phyloP scores from a whole-genome alignment of 441 rosid species.

The Gossypium schwendimanii region DNA sequence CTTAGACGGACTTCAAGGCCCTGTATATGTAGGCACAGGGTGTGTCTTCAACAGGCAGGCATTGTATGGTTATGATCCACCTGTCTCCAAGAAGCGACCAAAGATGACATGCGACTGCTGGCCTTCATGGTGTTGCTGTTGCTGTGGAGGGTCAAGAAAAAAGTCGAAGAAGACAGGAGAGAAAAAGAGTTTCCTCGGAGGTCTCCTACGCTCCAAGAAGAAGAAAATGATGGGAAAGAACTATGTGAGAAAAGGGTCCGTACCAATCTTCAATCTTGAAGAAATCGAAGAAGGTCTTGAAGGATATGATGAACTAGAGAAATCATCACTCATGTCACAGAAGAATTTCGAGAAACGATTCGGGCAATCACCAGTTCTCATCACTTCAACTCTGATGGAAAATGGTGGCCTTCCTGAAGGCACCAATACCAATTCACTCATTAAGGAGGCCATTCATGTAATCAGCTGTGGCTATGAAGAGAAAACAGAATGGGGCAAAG shows the following conservation, averaged over 20 bases:
- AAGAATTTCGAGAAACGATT: conserved; percentile 80
- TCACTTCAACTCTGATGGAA: conserved; percentile 86
- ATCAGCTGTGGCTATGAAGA: conserved; percentile 87
- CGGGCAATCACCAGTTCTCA: conserved; percentile 80
- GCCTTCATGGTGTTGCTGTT: conserved; percentile 83
- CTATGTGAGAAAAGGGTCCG: conserved; percentile 54
- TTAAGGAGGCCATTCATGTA: conserved; percentile 91
- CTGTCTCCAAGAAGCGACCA: conserved; percentile 60
- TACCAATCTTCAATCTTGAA: conserved; percentile 59
- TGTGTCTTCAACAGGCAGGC: conserved; percentile 69
- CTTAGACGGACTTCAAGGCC: conserved; percentile 77
- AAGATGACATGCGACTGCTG: conserved; percentile 92
- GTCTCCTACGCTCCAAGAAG: conserved; percentile 41
- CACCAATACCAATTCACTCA: conserved; percentile 50
- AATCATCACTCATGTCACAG: conserved; percentile 81
- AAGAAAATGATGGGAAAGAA: conserved; percentile 54
- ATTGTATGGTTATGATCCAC: conserved; percentile 60
- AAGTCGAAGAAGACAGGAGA: conserved; percentile 62
- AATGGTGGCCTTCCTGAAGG: conserved; percentile 87
- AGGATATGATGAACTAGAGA: conserved; percentile 81
- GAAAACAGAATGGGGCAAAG: conserved; percentile 97
- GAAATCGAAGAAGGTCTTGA: conserved; percentile 84
- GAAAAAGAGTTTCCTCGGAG: conserved; percentile 40
- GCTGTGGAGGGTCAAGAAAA: conserved; percentile 74
- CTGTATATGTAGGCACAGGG: conserved; percentile 68